Evolutionary conservation across 805 yeast genomes (phyloP).

Genomic region (Cyberlindnera saturnus): DNA sequence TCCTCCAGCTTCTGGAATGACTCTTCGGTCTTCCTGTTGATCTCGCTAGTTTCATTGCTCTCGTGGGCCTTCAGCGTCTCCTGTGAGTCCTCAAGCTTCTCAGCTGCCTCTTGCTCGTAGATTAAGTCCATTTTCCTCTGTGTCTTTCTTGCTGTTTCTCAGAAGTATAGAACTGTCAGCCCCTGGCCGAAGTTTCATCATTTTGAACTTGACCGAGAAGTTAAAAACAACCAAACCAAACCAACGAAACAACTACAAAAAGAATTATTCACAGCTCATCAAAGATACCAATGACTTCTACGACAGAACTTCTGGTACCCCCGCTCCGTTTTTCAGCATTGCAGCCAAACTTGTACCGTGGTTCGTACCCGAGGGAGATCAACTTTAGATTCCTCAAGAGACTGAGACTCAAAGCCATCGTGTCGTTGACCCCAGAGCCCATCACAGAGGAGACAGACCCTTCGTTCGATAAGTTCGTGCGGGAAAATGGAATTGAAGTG

Average conservation of each 20-base stretch:
- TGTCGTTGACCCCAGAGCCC: slow-evolving; percentile 77
- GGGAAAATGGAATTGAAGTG: slow-evolving; percentile 45
- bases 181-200: not conserved
- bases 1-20: slow-evolving; percentile 45
- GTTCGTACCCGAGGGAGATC: slow-evolving; percentile 78
- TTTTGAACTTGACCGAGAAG: not conserved
- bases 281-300: not conserved
- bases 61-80: slow-evolving; percentile 14
- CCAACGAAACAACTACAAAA: not conserved
- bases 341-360: slow-evolving; percentile 68
- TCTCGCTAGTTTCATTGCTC: slow-evolving; percentile 13
- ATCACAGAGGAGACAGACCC: slow-evolving; percentile 50
- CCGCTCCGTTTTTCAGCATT: slow-evolving; percentile 76
- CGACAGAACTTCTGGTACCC: slow-evolving; percentile 39
- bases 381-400: slow-evolving; percentile 65
- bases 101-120: slow-evolving; percentile 12
- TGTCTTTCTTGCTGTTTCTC: not conserved
- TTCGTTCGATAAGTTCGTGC: slow-evolving; percentile 45
- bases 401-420: slow-evolving; percentile 60
- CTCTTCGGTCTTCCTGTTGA: slow-evolving; percentile 46
- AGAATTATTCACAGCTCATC: not conserved
- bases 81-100: slow-evolving; percentile 14
- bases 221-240: not conserved
- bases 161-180: not conserved
- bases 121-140: slow-evolving; percentile 21